Evolutionary conservation across 768 basidiomycete genomes (phyloP), one percentile per base, ranked within the genome.

Genomic region (Naganishia antarctica): DNA sequence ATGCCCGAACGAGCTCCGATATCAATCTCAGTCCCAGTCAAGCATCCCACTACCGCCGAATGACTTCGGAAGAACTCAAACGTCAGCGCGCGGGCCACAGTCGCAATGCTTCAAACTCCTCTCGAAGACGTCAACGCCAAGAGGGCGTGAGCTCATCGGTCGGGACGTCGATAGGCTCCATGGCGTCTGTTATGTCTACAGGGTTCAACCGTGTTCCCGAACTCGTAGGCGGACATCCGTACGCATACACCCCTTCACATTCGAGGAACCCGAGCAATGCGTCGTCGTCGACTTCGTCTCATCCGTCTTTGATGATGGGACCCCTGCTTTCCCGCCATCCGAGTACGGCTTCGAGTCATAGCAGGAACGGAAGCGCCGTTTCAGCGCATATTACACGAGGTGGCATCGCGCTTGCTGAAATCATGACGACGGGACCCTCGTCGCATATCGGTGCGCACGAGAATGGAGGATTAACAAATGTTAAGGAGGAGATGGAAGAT

Each of bases 1-100:
- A 34, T 45, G 18, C 28, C 18, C 50, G 49, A 47, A 63, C 62
- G 16, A 21, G 34, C 4, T 57, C 62, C 34, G 60, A 65, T 25
- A 43, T 60, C 28, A 58, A 74, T 5, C 72, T 70, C 67, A 63
- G 62, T 26, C 53, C 53, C 2, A 57, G 53, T 40, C 67, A 69
- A 34, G 73, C 72, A 21, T 73, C 72, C 5, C 75, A 76, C 66
- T 76, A 76, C 65, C 70, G 75, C 29, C 64, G 75, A 29, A 45
- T 75, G 49, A 71, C 71, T 21, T 68, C 68, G 9, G 74, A 73
- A 16, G 75, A 76, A 45, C 50, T 73, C 8, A 66, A 70, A 51
- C 69, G 72, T 2, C 71, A 76, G 32, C 73, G 75, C 48, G 46
- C 74, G 28, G 62, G 71, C 26, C 67, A 71, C 41, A 60, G 74